A percentile compares a stretch with the other conserved stretches of the same genome.
These are phyloP conservation scores for Backusella mclennaniae DNA, from an alignment of 192 early-diverging fungal species.

Conservation along the genomic window DNA sequence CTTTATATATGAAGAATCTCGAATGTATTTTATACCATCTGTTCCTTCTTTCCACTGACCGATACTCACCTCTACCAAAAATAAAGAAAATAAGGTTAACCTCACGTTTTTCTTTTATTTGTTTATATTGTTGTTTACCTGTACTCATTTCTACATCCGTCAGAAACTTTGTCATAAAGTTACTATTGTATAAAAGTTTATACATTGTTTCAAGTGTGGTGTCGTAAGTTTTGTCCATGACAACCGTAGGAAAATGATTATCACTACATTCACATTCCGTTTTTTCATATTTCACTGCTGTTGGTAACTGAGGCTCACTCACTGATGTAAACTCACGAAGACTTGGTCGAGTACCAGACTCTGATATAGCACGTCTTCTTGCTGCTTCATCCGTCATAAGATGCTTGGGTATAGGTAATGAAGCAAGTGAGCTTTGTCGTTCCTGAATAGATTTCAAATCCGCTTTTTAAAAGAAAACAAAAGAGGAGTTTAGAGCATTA, in stretches of 20 bases:
- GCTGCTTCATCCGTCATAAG: constrained; percentile 10
- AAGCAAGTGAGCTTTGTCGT: constrained; percentile 25
- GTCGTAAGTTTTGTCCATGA: constrained; percentile 44
- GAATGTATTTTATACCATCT: constrained; percentile 10
- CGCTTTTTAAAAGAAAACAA: not conserved
- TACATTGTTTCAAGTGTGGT: constrained; percentile 49
- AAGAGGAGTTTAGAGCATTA: not conserved
- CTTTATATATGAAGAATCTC: constrained; percentile 39
- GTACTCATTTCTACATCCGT: constrained; percentile 46
- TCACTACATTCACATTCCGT: constrained; percentile 51
- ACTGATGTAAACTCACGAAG: not conserved
- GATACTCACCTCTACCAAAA: constrained; percentile 35
- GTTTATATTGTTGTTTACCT: constrained; percentile 33
- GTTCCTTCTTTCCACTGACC: constrained; percentile 34
- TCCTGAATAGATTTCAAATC: constrained; percentile 6
- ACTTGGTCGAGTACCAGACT: constrained; percentile 31
- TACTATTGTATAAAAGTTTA: constrained; percentile 51
- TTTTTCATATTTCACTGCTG: constrained; percentile 14
- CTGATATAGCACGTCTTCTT: constrained; percentile 29
- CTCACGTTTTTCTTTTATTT: not conserved
- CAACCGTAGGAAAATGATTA: constrained; percentile 43
- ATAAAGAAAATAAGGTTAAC: not conserved
- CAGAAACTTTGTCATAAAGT: constrained; percentile 45
- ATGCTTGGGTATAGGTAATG: constrained; percentile 25
- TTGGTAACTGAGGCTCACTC: not conserved